Base-by-base conservation (phyloP, 2,329 filamentous ascomycete genomes). In the Aspergillus fischeri region DNA sequence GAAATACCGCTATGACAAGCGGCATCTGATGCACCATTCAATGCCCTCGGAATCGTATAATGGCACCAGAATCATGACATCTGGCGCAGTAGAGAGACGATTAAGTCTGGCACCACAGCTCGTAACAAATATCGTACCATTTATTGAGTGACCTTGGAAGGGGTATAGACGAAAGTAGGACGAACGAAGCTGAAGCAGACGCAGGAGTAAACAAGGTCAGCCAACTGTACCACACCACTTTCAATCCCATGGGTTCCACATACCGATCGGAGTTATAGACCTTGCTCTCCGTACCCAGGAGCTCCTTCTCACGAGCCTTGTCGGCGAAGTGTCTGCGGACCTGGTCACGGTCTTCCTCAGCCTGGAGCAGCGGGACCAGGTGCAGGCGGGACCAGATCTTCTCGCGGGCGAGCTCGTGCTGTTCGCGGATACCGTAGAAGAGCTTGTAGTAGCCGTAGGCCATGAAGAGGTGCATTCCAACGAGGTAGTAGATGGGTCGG, bases 341-440 rank as follows among this genome's bases (percentile, higher is more conserved):
- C 74, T 93, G 88, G 78, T 99, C 94, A 60, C 94, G 88, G 80
- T 99, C 94, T 77, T 96, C 92, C 74, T 99, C 94, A 56, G 94
- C 94, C 75, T 97, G 93, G 63, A 99, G 86, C 62, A 96, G 80
- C 57, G 94, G 94, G 70, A 93, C 94, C 63, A 99, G 83, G 78
- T 97, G 86, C 78, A 99, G 96, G 73, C 94, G 89, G 60, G 91
- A 86, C 94, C 94, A 99, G 86, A 96, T 94, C 83, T 97, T 99
- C 74, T 99, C 94, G 68, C 94, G 91, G 62, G 87, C 90, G 65
- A 96, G 87, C 78, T 99, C 94, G 72, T 96, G 93, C 75, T 91
- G 88, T 78, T 99, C 94, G 67, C 91, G 84, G 66, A 93, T 89
- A 57, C 92, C 93, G 73, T 88, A 80, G 65, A 90, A 88, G 59